phyloP scores from a whole-genome alignment of 306 rosid genomes.

The Cicer judaicum region DNA sequence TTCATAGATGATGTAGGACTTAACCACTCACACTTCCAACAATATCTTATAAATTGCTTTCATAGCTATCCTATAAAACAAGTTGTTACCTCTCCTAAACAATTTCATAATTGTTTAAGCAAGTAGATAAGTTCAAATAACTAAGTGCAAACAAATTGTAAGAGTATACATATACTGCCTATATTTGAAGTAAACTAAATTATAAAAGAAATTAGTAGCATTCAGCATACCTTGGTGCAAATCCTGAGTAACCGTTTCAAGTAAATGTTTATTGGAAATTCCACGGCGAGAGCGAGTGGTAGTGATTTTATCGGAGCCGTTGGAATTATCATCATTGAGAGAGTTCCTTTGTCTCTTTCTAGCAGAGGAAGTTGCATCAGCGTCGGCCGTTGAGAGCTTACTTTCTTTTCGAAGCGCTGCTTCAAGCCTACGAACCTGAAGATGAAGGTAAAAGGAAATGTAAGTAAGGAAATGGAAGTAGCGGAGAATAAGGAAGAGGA shows the following conservation, averaged over 20 bases:
- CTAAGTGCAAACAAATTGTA: no score
- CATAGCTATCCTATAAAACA: no score
- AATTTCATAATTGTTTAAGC: no score
- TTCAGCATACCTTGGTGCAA: constrained; percentile 41
- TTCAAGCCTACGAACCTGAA: constrained; percentile 71
- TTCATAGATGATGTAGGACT: no score
- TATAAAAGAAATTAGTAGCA: not conserved
- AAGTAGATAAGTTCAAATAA: no score
- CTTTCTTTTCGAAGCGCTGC: constrained; percentile 61
- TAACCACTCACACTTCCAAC: no score
- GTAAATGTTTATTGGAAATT: not conserved
- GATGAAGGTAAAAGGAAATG: not conserved
- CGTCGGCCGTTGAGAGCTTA: constrained; percentile 21
- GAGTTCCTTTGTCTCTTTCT: constrained; percentile 59
- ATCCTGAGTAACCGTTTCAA: not conserved
- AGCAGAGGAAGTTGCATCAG: constrained; percentile 22
- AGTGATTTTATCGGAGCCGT: constrained; percentile 46
- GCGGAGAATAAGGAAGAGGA: no score
- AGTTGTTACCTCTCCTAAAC: no score
- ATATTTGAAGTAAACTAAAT: not conserved
- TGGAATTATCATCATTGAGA: constrained; percentile 38
- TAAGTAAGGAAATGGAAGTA: not conserved
- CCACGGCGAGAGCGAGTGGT: constrained; percentile 36
- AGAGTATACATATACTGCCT: not conserved
- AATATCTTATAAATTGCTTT: no score